Conservation (phyloP, 2,329 filamentous ascomycete genomes). For the Apiospora hydei region DNA sequence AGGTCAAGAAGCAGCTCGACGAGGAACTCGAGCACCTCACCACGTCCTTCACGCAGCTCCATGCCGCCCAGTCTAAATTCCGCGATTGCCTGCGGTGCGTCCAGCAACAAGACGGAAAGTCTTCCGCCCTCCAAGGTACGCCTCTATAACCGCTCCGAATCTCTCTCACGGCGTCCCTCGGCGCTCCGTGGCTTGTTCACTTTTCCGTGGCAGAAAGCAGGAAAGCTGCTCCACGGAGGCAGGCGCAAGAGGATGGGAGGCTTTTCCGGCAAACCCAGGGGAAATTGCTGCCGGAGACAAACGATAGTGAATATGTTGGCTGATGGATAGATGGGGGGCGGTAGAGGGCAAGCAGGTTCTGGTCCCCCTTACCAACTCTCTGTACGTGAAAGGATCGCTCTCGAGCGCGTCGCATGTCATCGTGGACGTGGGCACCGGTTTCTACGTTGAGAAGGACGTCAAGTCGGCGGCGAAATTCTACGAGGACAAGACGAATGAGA, state of each 20-base stretch:
- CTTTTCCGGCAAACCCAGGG: background rate
- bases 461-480: constrained; percentile 65
- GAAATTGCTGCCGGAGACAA: background rate
- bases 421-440: constrained; percentile 93
- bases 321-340: constrained; percentile 11
- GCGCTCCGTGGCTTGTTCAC: background rate
- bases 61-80: constrained; percentile 90
- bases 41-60: constrained; percentile 86
- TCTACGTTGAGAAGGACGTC: constrained; percentile 67
- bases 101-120: constrained; percentile 56
- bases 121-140: constrained; percentile 41
- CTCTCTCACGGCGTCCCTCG: background rate
- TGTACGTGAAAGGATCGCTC: constrained; percentile 89
- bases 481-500: constrained; percentile 61
- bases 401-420: constrained; percentile 79
- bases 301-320: background rate
- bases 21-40: constrained; percentile 96
- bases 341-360: constrained; percentile 67
- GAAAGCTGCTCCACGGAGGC: background rate
- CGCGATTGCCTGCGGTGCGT: constrained; percentile 87
- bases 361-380: constrained; percentile 91
- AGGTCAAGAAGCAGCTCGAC: constrained; percentile 95
- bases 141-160: constrained; percentile 21
- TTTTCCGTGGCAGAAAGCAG: background rate
- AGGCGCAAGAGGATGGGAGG: no score